Percentiles rank a stretch among this genome's conserved stretches.
These are phyloP conservation scores for Penicillium samsonianum DNA, from an alignment of 495 filamentous ascomycete genomes.

Conservation along the genomic window DNA sequence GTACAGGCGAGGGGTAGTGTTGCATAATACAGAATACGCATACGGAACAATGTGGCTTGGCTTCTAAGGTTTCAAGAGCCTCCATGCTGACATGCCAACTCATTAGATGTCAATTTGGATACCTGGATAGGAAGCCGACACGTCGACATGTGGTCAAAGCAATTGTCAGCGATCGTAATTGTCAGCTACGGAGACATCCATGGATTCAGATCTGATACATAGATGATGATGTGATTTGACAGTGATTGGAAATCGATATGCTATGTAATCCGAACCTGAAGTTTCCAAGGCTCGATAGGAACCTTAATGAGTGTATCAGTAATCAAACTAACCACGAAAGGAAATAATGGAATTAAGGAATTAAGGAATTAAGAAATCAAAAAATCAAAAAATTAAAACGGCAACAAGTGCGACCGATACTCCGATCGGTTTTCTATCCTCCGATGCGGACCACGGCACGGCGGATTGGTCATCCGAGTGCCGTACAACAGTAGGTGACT, in stretches of 20 bases:
- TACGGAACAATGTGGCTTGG: background rate
- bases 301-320: background rate
- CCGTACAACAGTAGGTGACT: background rate
- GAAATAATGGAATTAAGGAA: conserved; percentile 2
- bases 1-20: conserved; percentile 1
- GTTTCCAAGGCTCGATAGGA: background rate
- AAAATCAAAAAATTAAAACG: conserved; percentile 3
- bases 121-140: background rate
- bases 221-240: background rate
- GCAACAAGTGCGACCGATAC: background rate
- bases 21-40: background rate
- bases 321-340: background rate
- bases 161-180: background rate
- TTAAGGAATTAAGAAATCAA: background rate
- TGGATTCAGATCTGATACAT: background rate
- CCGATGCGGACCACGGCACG: conserved; percentile 9
- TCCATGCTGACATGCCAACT: conserved; percentile 9
- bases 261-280: background rate
- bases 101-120: background rate
- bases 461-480: conserved; percentile 14
- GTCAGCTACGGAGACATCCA: no score
- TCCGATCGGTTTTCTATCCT: conserved; percentile 6
- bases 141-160: background rate
- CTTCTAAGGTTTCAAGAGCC: conserved; percentile 5
- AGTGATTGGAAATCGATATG: background rate